Base-by-base conservation (phyloP, 2,329 filamentous ascomycete genomes). In the Trichoderma arundinaceum region DNA sequence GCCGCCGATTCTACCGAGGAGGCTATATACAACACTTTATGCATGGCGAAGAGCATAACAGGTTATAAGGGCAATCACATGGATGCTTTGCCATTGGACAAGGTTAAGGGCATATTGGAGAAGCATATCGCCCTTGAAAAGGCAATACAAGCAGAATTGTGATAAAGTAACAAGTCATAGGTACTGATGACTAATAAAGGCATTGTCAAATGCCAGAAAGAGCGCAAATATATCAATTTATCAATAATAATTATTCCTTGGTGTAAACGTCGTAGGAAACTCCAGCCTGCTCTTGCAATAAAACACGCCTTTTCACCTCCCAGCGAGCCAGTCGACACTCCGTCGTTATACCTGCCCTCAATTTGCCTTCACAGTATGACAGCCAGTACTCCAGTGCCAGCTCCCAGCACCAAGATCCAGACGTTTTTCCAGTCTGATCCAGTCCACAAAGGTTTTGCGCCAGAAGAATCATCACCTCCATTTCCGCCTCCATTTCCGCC, bases 1-100 rank as follows among this genome's bases (percentile, higher is more conserved):
- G 83, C 81, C 2, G 84, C 85, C 0, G 88, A 90, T 71, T 84
- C 83, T 0, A 86, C 86, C 0, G 87, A 90, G 71, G 88, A 91
- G 75, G 83, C 86, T 1, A 88, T 90, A 63, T 84, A 88, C 68
- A 90, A 91, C 72, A 82, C 84, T 0, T 74, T 90, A 8, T 88
- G 82, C 67, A 88, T 84, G 78, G 86, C 87, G 1, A 83, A 87
- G 70, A 85, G 83, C 0, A 84, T 88, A 78, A 81, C 79, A 1
- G 87, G 87, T 0, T 80, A 82, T 66, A 77, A 81, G 57, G 84
- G 82, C 1, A 74, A 77, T 7, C 82, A 72, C 32, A 76, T 86
- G 1, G 81, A 85, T 54, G 84, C 80, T 0, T 72, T 86, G 54
- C 81, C 83, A 15, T 72, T 85, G 57, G 78, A 80, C 8, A 75